Base-by-base conservation (phyloP, 176 grass and related monocot genomes). In the Olyra latifolia region DNA sequence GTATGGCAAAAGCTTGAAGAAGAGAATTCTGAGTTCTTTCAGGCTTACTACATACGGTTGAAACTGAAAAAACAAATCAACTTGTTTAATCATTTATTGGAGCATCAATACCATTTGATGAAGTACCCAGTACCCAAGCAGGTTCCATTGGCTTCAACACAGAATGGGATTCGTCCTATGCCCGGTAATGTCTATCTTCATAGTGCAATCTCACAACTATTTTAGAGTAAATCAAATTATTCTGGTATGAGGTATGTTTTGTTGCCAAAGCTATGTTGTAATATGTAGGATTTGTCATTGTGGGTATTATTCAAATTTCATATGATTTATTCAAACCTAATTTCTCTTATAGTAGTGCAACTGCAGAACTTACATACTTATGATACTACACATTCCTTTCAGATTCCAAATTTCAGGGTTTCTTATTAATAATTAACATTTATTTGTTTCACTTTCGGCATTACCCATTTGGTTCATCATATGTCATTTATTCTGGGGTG, bases 1-100 rank as follows among this genome's bases (percentile, higher is more conserved):
- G 90, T 96, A 58, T 96, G 93, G 93, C 88, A 96, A 54, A 96
- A 96, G 69, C 90, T 96, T n/a, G 93, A 92, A 80, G 93, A 96
- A 87, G 87, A 96, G 77, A 96, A 96, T 56, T 75, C 65, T 47
- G 93, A 96, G 52, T 96, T 96, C 66, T 96, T 96, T 73, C 77
- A 75, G 71, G 87, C 90, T 80, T 92, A 96, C 66, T 92, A 96
- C 74, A 92, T 96, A 86, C 81, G 93, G 54, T 76, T 96, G 63
- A 92, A 88, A 83, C 35, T 96, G 71, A 96, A 92, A 74, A 92
- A 76, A 76, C 88, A 96, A 44, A 96, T 96, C 46, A 90, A 81
- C 69, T 45, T 96, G 80, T 96, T 96, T 72, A 96, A 96, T 60
- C 82, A 90, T 81, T 88, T 96, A 74, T 52, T 96, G 75, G 93